phyloP scores from a whole-genome alignment of 1,284 basidiomycete species.

The Boletus smithii region DNA sequence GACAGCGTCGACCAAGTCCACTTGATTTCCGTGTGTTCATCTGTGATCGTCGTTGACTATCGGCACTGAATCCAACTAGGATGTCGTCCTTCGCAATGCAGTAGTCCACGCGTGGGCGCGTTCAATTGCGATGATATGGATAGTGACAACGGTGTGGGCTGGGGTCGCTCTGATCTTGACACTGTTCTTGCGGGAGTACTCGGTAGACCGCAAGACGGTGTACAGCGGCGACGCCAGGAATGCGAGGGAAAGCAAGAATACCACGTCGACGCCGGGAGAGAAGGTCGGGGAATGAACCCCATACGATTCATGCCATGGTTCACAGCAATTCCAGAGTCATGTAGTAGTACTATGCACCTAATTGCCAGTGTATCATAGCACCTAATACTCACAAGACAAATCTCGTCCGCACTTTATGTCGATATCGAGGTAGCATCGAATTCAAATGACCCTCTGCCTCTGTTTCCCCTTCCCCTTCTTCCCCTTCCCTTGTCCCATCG shows the following conservation, averaged over 20 bases:
- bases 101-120: constrained; percentile 69
- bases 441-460: not conserved
- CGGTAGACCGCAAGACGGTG: constrained; percentile 52
- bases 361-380: no score
- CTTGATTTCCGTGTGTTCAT: constrained; percentile 46
- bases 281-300: no score
- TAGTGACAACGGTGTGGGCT: constrained; percentile 58
- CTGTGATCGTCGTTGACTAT: no score
- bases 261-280: no score
- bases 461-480: not conserved
- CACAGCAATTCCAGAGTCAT: no score
- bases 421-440: no score
- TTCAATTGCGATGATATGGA: constrained; percentile 69
- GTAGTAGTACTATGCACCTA: no score
- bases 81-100: constrained; percentile 43
- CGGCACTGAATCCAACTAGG: constrained; percentile 36
- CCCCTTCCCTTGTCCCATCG: no score
- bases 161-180: constrained; percentile 54
- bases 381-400: no score
- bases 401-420: no score
- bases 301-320: no score
- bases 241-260: constrained; percentile 6
- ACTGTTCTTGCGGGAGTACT: constrained; percentile 57
- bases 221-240: constrained; percentile 32
- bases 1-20: constrained; percentile 53